phyloP scores from a whole-genome alignment of 805 yeast genomes.

The Yamadazyma tumulicola region DNA sequence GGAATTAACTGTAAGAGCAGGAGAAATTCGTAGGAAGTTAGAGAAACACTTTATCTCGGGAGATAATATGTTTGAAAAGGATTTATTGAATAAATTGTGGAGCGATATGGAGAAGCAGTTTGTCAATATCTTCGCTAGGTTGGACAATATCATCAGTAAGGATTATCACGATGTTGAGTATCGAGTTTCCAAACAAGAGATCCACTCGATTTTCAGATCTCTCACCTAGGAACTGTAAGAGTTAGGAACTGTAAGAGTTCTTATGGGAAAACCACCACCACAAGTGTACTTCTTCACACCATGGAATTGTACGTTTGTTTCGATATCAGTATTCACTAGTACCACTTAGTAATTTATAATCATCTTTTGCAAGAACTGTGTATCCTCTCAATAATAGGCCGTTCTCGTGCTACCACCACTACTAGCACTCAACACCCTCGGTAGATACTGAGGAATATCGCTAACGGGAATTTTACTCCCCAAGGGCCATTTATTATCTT shows the following conservation, averaged over 20 bases:
- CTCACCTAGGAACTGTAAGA: no score
- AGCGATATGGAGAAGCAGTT: conserved; percentile 63
- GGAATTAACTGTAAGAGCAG: conserved; percentile 55
- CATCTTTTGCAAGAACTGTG: no score
- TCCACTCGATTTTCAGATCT: conserved; percentile 50
- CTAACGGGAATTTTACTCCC: conserved; percentile 36
- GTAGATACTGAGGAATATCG: conserved; percentile 21
- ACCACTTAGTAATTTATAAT: neutral
- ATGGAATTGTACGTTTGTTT: neutral
- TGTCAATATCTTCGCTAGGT: conserved; percentile 49
- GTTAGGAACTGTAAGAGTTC: no score
- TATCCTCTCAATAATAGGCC: conserved; percentile 6
- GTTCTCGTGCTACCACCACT: neutral
- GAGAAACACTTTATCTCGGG: conserved; percentile 49
- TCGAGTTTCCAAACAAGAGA: conserved; percentile 51
- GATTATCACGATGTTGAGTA: conserved; percentile 55
- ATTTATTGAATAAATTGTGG: conserved; percentile 64
- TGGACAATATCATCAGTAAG: conserved; percentile 50
- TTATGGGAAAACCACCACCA: conserved; percentile 1
- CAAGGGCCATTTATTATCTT: conserved; percentile 43
- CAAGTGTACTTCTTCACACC: neutral
- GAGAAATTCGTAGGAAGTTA: conserved; percentile 53
- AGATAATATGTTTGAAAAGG: conserved; percentile 45
- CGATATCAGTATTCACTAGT: no score
- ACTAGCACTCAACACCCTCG: conserved; percentile 9